Evolutionary conservation across 1,284 basidiomycete genomes (phyloP), one percentile per base, ranked within the genome.

Genomic region (Rhodotorula sp.): DNA sequence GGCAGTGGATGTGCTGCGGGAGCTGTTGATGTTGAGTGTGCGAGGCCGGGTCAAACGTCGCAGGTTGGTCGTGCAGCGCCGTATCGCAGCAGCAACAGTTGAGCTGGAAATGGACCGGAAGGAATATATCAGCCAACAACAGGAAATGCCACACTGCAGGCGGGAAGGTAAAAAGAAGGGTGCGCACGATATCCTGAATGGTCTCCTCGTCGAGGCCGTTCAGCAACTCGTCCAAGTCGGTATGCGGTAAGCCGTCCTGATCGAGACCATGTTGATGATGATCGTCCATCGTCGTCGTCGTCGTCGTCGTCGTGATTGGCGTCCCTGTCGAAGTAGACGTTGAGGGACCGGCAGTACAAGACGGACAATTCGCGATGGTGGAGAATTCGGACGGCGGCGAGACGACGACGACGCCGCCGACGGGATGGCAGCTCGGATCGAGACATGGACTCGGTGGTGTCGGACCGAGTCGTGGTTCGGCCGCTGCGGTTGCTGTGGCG

Each of bases 121-220:
- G n/a, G n/a, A n/a, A n/a, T n/a, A n/a, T n/a, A n/a, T n/a, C n/a
- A n/a, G n/a, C n/a, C n/a, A n/a, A n/a, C n/a, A n/a, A n/a, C n/a
- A n/a, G n/a, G n/a, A n/a, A n/a, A n/a, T n/a, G n/a, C n/a, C n/a
- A n/a, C n/a, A n/a, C n/a, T n/a, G n/a, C n/a, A n/a, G n/a, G n/a
- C n/a, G n/a, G n/a, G n/a, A n/a, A n/a, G n/a, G n/a, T n/a, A n/a
- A n/a, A n/a, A n/a, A n/a, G n/a, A n/a, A n/a, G 30, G 22, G 30
- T 24, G 55, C 71, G 53, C 44, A 75, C 73, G n/a, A 75, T 75
- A 12, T 75, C 71, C 30, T 71, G 74, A 10, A 73, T 67, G 5
- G 71, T 70, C 45, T 60, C 44, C 18, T 73, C 67, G 62, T 75
- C 74, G 22, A 75, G 54, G 3, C 69, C 71, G 15, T 61, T 49